phyloP scores from a whole-genome alignment of 139 green algal genomes.

The Desmodesmus armatus region DNA sequence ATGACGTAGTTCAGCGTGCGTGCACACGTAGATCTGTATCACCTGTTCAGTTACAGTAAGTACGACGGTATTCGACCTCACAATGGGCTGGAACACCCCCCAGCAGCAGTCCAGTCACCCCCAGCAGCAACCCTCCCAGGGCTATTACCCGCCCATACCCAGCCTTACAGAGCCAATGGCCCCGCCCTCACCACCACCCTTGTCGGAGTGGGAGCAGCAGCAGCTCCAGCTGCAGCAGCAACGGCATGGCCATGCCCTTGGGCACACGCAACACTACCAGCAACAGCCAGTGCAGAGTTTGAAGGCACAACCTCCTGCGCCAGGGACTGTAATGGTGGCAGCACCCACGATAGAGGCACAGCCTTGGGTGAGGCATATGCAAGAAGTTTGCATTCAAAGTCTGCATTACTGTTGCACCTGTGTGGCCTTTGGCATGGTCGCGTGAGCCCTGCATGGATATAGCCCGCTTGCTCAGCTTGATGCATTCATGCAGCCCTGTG shows the following conservation, averaged over 20 bases:
- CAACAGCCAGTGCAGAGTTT: neutral
- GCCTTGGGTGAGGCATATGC: constrained; percentile 49
- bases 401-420: neutral
- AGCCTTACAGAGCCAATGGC: constrained; percentile 1
- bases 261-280: neutral
- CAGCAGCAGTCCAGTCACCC: too few species aligned
- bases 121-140: too few species aligned
- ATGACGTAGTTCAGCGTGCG: too few species aligned
- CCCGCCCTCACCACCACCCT: neutral
- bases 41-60: too few species aligned
- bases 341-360: constrained; percentile 56
- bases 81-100: too few species aligned
- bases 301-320: constrained; percentile 5
- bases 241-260: neutral
- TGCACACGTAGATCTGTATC: too few species aligned
- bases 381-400: neutral
- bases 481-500: too few species aligned
- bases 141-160: neutral
- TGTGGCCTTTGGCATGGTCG: neutral
- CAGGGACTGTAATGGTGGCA: neutral
- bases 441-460: constrained; percentile 5
- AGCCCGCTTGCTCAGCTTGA: neutral
- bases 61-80: too few species aligned
- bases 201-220: neutral
- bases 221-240: neutral